Evolutionary conservation across 805 yeast species (phyloP), one percentile per base, ranked within the genome.

Genomic region (Ogataea nonfermentans): DNA sequence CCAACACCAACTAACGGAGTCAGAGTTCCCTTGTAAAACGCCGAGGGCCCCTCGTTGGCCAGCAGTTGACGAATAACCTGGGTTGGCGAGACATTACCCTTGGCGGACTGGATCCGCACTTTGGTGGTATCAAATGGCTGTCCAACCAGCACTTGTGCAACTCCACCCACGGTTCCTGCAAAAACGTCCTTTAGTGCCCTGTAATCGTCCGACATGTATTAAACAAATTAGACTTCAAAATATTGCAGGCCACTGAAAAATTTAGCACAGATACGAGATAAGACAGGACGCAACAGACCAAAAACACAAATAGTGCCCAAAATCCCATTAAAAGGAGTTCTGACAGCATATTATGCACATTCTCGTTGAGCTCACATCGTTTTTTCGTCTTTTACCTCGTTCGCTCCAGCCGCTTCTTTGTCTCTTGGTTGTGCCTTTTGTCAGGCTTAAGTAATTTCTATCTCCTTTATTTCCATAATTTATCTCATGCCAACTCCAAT

Each of bases 1-100:
- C 99, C 99, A n/a, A 91, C 87, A 9, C 99, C 99, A 24, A 91
- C 62, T 52, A 93, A 70, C 14, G 99, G 99, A 1, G 97, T 90
- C 52, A 89, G 56, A 1, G 96, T 89, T 24, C 99, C 99, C 63
- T 95, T 81, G 62, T 93, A 93, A 56, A 93, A 87, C 0, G 95
- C 99, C 25, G 67, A 43, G 6, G 81, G 74, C 2, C 99, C 99
- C 63, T 93, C 99, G 42, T 84, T 80, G 28, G 71, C 69, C 26
- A 91, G 30, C 40, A 93, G 69, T 51, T 79, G 73, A 56, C 75
- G 74, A 14, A 89, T 79, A 9, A 88, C 96, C 52, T 88, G 95
- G 41, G 77, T 51, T 0, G 96, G 82, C 4, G 61, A 53, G 53
- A 84, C 85, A 12, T 76, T 73, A 4, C 95, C 93, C 2, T 89